Base-by-base conservation (phyloP, 805 yeast genomes). In the Lipomyces sp. region DNA sequence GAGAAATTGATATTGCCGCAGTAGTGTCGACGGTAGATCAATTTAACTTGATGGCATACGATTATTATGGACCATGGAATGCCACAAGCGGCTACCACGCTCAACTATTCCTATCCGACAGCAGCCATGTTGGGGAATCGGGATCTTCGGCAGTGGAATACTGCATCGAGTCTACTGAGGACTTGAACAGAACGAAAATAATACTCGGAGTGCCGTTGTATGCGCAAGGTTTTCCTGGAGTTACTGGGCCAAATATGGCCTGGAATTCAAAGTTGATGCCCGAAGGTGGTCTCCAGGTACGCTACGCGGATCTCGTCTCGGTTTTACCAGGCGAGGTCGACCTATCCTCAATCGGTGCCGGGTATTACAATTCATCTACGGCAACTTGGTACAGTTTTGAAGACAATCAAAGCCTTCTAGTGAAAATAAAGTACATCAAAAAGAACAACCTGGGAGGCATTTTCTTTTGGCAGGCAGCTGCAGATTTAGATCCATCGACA, bases 201-300 rank as follows among this genome's bases (percentile, higher is more conserved):
- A 71, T 83, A 1, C 61, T 91, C 34, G 98, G 98, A 0, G 83
- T 90, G 82, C 96, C 97, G 0, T 70, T 80, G 19, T 91, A 88
- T 65, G 97, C 96, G 18, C 65, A 82, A 32, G 72, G 78, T 0
- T 79, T 79, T 53, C 66, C 69, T 0, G 63, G 70, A 32, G 76
- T 74, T 0, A 52, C 64, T 2, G 73, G 73, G 0, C 64, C 75
- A 13, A 81, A 80, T 2, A 53, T 64, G 3, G 0, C 82, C 74
- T 61, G 51, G 65, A 6, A 79, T 78, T 1, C 71, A 68, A 3
- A 73, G 74, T 11, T 49, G 55, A 2, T 68, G 74, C 14, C 68
- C 69, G 14, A 65, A 72, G 78, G 65, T 22, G 82, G 80, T 0
- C 73, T 74, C 35, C 73, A 81, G 65, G 77, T 47, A 7, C 29